Evolutionary conservation across 192 early-diverging fungal species (phyloP), one percentile per base, ranked within the genome.

Genomic region (Umbelopsis isabellina): DNA sequence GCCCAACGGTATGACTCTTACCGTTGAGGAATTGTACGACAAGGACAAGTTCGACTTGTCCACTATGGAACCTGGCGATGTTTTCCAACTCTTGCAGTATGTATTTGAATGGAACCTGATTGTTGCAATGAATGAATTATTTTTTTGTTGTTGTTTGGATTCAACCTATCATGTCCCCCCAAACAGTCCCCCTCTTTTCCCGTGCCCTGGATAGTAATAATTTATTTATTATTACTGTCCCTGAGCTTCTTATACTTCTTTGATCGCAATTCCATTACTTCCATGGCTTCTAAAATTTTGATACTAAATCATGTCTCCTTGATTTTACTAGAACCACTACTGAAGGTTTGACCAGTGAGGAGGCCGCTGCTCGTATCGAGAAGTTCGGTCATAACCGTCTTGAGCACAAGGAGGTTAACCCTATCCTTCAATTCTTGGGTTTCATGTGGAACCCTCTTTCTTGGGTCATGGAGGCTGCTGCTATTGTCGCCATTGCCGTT

Each of bases 401-500:
- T 20, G 88, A 89, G 70, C 86, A 95, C 65, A 91, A 87, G 78
- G 90, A 91, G 76, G 76, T 90, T 49, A 95, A 90, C 80, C 93
- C 94, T 2, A 70, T 95, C 65, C 76, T 95, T 70, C 88, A 91
- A 85, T 97, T 97, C 83, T 84, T 95, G 50, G 86, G 88, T 49
- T 97, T 90, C 79, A 90, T 92, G 89, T 91, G 89, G 89, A 91
- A 91, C 72, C 89, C 91, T 51, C 84, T 92, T 22, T 91, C 91
- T 25, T 92, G 89, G 85, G 88, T 93, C 35, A 91, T 97, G 83
- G 95, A 97, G 79, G 88, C 91, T 45, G 95, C 95, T 49, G 88
- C 90, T n/a, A 82, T 95, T 64, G 87, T 97, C 15, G 88, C 92
- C 61, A 94, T 91, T 72, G 89, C 80, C 10, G 73, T 94, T 47